Evolutionary conservation across 768 basidiomycete genomes (phyloP).

Genomic region (Leccinum pellstonianum): DNA sequence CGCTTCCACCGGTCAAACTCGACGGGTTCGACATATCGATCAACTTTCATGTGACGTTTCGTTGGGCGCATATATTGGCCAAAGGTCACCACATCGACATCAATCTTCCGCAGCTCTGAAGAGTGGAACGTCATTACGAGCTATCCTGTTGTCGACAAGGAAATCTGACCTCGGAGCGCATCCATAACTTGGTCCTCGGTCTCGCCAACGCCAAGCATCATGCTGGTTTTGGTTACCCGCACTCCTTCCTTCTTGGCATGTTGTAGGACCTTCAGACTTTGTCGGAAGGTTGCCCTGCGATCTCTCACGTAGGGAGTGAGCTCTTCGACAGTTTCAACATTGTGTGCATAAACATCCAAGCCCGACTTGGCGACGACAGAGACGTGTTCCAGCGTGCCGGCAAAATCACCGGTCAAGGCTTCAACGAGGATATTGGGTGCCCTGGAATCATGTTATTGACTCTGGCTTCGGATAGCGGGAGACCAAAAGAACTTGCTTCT

Average conservation of each 20-base stretch:
- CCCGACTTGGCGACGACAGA: constrained; percentile 87
- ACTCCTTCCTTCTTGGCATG: constrained; percentile 84
- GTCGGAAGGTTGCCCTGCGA: constrained; percentile 86
- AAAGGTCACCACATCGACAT: constrained; percentile 98
- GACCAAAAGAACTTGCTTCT: constrained; percentile 60
- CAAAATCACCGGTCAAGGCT: constrained; percentile 94
- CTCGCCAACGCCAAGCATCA: constrained; percentile 98
- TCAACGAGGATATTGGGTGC: constrained; percentile 96
- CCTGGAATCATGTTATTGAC: constrained; percentile 39
- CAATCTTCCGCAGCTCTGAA: constrained; percentile 79
- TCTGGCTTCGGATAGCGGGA: neutral
- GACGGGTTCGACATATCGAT: constrained; percentile 89
- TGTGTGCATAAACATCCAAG: constrained; percentile 97
- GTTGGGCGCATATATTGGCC: constrained; percentile 99
- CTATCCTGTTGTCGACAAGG: neutral
- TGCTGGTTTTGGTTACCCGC: constrained; percentile 92
- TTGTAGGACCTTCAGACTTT: constrained; percentile 76
- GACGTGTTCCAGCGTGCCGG: constrained; percentile 72
- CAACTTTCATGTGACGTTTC: constrained; percentile 98
- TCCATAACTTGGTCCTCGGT: constrained; percentile 76
- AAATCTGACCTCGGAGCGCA: constrained; percentile 71
- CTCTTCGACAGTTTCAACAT: constrained; percentile 93
- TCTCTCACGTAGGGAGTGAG: constrained; percentile 95
- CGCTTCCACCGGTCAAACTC: constrained; percentile 93
- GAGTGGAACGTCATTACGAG: neutral